These are phyloP conservation scores for Hypericum androsaemum DNA, from an alignment of 345 rosid species.

Conservation along the genomic window DNA sequence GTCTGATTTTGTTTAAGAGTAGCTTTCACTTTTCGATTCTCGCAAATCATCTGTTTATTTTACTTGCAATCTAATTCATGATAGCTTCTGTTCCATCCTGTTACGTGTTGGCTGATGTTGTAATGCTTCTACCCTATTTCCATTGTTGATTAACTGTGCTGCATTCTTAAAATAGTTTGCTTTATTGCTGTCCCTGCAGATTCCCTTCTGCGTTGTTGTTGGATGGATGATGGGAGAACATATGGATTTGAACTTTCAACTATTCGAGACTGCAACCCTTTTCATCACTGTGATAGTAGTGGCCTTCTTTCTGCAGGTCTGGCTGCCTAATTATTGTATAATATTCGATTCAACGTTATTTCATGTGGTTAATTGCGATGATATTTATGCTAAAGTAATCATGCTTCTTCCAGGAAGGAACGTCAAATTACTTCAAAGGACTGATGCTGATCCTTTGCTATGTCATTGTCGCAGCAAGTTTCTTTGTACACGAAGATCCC, in stretches of 20 bases:
- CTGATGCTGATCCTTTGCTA: conserved; percentile 5
- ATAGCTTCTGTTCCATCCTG: too few relatives aligned
- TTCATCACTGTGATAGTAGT: conserved; percentile 6
- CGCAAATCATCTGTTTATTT: too few relatives aligned
- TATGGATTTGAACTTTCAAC: conserved; percentile 5
- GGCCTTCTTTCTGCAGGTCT: conserved; percentile 5
- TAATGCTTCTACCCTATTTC: not conserved
- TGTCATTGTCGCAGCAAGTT: not conserved
- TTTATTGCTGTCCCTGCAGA: not conserved
- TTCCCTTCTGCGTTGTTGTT: conserved; percentile 2
- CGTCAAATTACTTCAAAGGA: conserved; percentile 4
- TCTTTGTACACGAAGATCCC: conserved; percentile 4
- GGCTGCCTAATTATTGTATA: too few relatives aligned
- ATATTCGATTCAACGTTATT: too few relatives aligned
- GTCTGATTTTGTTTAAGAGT: too few relatives aligned
- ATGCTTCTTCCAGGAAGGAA: conserved; percentile 1
- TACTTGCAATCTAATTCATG: too few relatives aligned
- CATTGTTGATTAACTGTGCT: too few relatives aligned
- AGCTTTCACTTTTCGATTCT: too few relatives aligned
- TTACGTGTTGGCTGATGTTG: too few relatives aligned
- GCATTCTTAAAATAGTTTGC: too few relatives aligned
- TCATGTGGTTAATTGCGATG: too few relatives aligned
- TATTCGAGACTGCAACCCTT: not conserved
- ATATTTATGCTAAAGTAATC: too few relatives aligned
- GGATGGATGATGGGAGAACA: conserved; percentile 5